Evolutionary conservation across 1,284 basidiomycete genomes (phyloP).

Genomic region (Papiliotrema terrestris): DNA sequence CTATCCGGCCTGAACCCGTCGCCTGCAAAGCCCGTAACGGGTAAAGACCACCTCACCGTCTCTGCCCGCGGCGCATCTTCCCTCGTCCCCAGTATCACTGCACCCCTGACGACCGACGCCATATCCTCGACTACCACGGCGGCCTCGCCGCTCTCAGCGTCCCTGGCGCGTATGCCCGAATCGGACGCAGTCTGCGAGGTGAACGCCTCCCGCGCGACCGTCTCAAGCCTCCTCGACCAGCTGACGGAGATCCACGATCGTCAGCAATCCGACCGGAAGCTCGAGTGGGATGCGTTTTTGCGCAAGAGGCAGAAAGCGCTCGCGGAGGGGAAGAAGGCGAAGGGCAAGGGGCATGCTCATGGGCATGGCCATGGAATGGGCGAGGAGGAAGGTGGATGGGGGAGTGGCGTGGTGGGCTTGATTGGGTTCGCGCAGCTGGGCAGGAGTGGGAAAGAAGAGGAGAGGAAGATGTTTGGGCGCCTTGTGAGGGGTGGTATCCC

Average conservation of each 20-base stretch:
- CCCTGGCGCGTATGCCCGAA: background rate
- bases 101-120: no score
- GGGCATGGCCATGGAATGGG: conserved; percentile 26
- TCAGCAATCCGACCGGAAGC: conserved; percentile 67
- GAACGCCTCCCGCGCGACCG: conserved; percentile 57
- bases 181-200: conserved; percentile 2
- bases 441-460: conserved; percentile 64
- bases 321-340: background rate
- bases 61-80: conserved; percentile 35
- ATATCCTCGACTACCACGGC: conserved; percentile 1
- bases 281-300: conserved; percentile 87
- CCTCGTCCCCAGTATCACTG: conserved; percentile 14
- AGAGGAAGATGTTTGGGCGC: conserved; percentile 72
- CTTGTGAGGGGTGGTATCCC: conserved; percentile 83
- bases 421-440: conserved; percentile 88
- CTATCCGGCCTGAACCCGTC: conserved; percentile 43
- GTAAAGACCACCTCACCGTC: conserved; percentile 42
- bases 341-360: background rate
- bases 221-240: conserved; percentile 71
- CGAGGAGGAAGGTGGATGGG: conserved; percentile 46
- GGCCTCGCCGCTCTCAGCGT: conserved; percentile 2
- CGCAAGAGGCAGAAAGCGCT: conserved; percentile 48
- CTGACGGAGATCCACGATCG: conserved; percentile 82
- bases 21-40: conserved; percentile 44
- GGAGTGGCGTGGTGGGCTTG: conserved; percentile 67